Evolutionary conservation across 2,329 filamentous ascomycete genomes (phyloP), one percentile per base, ranked within the genome.

Genomic region (Colletotrichum lindemuthianum): DNA sequence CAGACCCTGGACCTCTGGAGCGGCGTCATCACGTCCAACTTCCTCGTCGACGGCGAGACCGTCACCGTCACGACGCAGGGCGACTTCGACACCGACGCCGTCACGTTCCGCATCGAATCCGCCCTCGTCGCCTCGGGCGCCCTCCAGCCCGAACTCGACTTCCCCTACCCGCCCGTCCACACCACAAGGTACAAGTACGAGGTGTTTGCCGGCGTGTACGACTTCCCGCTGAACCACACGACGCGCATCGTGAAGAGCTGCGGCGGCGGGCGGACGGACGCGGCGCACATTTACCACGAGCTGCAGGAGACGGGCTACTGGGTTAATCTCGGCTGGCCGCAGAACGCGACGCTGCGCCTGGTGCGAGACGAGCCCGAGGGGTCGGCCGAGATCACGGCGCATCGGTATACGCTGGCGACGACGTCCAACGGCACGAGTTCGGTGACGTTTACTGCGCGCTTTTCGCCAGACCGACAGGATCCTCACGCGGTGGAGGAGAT

Each of bases 121-220:
- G 48, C 68, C 1, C 72, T 81, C 2, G 15, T 82, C 2, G 55
- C 60, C 1, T 69, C 65, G 0, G 76, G 77, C 0, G 72, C 75
- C 3, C 68, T 82, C 1, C 67, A 72, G 0, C 70, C 80, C 6
- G 77, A 80, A 16, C 66, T 82, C 12, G 80, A 82, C 63, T 82
- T 79, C 54, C 78, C 79, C 0, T 82, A 80, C 45, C 78, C 77
- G 0, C 77, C 77, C 1, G 72, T 78, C 2, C 76, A 79, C 47
- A 72, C 72, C 2, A 74, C 74, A 3, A 72, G 73, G n/a, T 79
- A 79, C 65, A 82, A 82, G 60, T 82, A 78, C 33, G 76, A 81
- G 51, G 77, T 78, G 10, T 82, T 80, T 37, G 78, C 76, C 0
- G 80, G 79, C 0, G 71, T 76, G 5, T 79, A 78, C 33, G 74